Conservation (phyloP, 345 rosid genomes). For the Melaleuca quinquenervia region DNA sequence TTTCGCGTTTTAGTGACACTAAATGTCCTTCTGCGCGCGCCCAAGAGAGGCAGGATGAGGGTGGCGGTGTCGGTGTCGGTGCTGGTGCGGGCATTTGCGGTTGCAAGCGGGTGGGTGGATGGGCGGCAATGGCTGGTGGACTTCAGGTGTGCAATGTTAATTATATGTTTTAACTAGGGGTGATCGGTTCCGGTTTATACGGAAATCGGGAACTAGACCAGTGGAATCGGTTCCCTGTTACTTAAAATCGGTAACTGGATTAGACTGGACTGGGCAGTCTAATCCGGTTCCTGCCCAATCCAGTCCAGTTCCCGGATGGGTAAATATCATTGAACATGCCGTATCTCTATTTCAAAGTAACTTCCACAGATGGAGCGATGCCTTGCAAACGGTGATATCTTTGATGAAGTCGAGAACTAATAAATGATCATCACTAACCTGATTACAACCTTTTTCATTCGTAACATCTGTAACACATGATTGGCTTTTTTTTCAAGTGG, state of each 20-base stretch:
- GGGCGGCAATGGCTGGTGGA: neutral
- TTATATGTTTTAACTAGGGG: too few relatives aligned
- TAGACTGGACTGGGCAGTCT: too few relatives aligned
- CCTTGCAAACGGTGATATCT: neutral
- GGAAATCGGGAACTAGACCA: too few relatives aligned
- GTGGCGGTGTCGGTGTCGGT: neutral
- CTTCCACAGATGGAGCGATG: neutral
- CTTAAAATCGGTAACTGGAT: too few relatives aligned
- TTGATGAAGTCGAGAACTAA: neutral
- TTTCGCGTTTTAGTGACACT: neutral
- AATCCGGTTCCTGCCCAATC: too few relatives aligned
- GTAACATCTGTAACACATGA: neutral
- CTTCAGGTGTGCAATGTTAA: too few relatives aligned
- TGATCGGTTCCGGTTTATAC: too few relatives aligned
- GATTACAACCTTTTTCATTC: neutral
- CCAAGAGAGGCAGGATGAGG: neutral
- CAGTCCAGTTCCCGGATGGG: too few relatives aligned
- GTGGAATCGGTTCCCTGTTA: too few relatives aligned
- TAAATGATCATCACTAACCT: neutral
- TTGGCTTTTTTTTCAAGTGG: constrained; percentile 21
- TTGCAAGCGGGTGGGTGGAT: neutral
- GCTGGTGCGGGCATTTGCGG: neutral
- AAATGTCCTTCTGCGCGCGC: neutral
- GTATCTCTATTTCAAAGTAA: too few relatives aligned
- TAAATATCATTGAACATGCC: too few relatives aligned